Percentiles rank a stretch among this genome's conserved stretches.
Conservation (phyloP, 2,329 filamentous ascomycete species). For the Thermothelomyces thermophilus region DNA sequence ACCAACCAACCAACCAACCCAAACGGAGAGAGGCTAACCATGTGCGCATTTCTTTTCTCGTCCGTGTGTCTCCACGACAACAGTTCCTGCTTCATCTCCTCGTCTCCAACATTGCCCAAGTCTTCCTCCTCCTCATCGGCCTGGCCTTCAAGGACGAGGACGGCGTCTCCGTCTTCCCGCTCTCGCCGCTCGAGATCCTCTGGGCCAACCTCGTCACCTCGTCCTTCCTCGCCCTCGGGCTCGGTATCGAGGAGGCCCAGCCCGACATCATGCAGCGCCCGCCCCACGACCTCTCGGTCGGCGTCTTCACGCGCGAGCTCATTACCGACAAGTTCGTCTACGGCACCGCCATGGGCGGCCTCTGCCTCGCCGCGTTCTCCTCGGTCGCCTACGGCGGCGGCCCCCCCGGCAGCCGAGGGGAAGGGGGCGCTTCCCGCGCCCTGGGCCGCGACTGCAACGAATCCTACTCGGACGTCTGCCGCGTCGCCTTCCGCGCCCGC, state of each 20-base stretch:
- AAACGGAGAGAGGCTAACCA: too few relatives aligned
- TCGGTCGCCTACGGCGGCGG: constrained; percentile 48
- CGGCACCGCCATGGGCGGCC: constrained; percentile 55
- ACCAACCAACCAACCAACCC: too few relatives aligned
- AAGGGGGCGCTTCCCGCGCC: too few relatives aligned
- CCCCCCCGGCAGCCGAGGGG: constrained; percentile 39
- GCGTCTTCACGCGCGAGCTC: constrained; percentile 59
- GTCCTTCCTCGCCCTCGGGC: constrained; percentile 62
- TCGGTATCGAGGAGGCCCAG: constrained; percentile 63
- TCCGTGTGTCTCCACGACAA: too few relatives aligned
- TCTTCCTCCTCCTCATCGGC: constrained; percentile 60
- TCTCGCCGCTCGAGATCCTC: constrained; percentile 66
- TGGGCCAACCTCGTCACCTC: constrained; percentile 73
- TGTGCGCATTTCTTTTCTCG: too few relatives aligned
- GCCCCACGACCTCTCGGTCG: constrained; percentile 53
- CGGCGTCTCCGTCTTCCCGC: constrained; percentile 58
- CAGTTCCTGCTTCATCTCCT: constrained; percentile 59
- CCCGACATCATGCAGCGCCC: constrained; percentile 61
- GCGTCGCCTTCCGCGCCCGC: constrained; percentile 55
- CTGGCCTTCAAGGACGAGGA: constrained; percentile 59
- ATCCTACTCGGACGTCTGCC: constrained; percentile 42
- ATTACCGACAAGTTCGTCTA: constrained; percentile 62
- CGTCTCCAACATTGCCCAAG: constrained; percentile 64
- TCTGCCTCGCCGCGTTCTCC: constrained; percentile 56
- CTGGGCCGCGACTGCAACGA: constrained; percentile 56